Evolutionary conservation across 306 rosid genomes (phyloP), one percentile per base, ranked within the genome.

Genomic region (Biancaea sappan): DNA sequence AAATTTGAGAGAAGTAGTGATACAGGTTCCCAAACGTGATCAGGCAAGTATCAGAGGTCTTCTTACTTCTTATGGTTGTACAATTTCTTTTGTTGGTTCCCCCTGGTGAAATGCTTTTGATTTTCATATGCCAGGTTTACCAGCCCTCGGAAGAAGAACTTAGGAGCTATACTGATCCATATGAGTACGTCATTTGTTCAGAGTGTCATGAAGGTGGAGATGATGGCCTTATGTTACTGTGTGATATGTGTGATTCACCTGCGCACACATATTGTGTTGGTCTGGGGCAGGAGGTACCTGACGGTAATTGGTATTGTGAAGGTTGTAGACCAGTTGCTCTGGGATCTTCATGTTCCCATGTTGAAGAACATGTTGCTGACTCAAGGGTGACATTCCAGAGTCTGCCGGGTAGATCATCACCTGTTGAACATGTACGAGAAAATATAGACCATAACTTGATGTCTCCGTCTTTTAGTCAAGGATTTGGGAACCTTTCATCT

Each of bases 231-330:
- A 91, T 94, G 97, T 79, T 94, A 73, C 86, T 91, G 35, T 94
- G 98, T 56, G 98, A 94, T 81, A 64, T 89, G 46, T 91, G 98
- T 63, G 98, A 94, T 86, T 91, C 97, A 35, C 96, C 98, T 5
- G 97, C 98, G 5, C 98, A 94, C 81, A 94, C 98, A 21, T 94
- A 82, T 61, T 94, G 97, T 22, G 97, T 91, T 53, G 98, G 97
- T 86, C 93, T 91, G 83, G 97, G 93, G 12, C 75, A 71, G 56
- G 96, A 85, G 77, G 98, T 91, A 25, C 97, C 98, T 0, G 96
- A 84, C 60, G 97, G 97, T 52, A 90, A 90, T 85, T 91, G 98
- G 98, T 91, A 90, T 69, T 88, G 98, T 80, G 83, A 79, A 34
- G 96, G 87, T 69, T 94, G 98, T 80, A 86, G 86, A 82, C 91